These are phyloP conservation scores for Suillus subluteus DNA, from an alignment of 768 basidiomycete genomes.

Conservation along the genomic window DNA sequence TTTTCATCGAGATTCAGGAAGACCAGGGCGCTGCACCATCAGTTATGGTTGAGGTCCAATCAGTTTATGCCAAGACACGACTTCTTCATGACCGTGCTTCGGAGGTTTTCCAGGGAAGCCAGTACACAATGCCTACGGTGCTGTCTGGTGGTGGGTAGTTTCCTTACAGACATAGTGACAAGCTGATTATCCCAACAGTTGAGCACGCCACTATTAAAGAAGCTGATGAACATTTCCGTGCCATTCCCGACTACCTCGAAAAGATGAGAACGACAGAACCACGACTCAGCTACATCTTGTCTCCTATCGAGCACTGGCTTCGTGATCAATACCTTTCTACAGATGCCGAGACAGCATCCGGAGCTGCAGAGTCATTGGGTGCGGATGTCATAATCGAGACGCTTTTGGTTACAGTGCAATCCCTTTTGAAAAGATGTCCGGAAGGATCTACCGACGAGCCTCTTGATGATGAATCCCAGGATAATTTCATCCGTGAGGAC, in stretches of 20 bases:
- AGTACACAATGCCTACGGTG: constrained; percentile 30
- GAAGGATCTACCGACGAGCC: constrained; percentile 20
- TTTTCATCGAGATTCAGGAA: constrained; percentile 38
- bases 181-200: constrained; percentile 28
- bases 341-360: constrained; percentile 3
- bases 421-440: constrained; percentile 48
- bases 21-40: constrained; percentile 19
- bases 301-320: constrained; percentile 34
- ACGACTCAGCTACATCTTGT: constrained; percentile 30
- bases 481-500: constrained; percentile 57
- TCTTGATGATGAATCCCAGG: constrained; percentile 35
- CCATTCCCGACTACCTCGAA: constrained; percentile 28
- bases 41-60: constrained; percentile 33
- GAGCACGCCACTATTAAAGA: constrained; percentile 37
- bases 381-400: constrained; percentile 56
- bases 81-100: constrained; percentile 33
- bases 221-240: constrained; percentile 27
- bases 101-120: constrained; percentile 24
- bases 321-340: constrained; percentile 32
- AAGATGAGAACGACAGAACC: constrained; percentile 34
- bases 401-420: constrained; percentile 69
- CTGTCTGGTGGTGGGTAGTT: constrained; percentile 40
- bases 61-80: constrained; percentile 27
- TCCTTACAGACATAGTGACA: not conserved
- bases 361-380: constrained; percentile 11